phyloP scores from a whole-genome alignment of 2,329 filamentous ascomycete species.

The Calonectria pseudoturangicola region DNA sequence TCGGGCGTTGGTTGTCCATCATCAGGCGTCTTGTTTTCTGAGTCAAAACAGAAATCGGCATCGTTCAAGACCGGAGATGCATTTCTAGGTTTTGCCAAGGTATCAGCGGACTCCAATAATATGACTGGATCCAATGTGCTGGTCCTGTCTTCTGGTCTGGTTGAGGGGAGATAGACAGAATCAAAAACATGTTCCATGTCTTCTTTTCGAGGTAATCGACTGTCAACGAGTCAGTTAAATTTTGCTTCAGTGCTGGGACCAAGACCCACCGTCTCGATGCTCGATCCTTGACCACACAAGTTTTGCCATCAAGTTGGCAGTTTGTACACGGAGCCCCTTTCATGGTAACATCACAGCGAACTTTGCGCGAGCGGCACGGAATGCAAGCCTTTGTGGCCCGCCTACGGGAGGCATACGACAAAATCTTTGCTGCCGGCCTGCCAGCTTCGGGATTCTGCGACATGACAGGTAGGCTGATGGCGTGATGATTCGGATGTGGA shows the following conservation, averaged over 20 bases:
- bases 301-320: slow-evolving; percentile 26
- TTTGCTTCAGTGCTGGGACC: no score
- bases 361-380: slow-evolving; percentile 17
- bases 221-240: not conserved
- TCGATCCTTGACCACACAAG: slow-evolving; percentile 5
- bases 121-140: not conserved
- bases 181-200: slow-evolving; percentile 11
- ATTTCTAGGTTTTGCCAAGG: not conserved
- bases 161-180: not conserved
- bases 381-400: slow-evolving; percentile 25
- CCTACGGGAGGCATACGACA: not conserved
- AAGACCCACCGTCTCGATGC: slow-evolving; percentile 16
- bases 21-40: not conserved
- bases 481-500: not conserved
- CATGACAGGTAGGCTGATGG: not conserved
- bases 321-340: slow-evolving; percentile 25
- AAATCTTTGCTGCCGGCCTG: slow-evolving; percentile 2
- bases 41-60: not conserved
- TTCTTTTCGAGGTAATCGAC: slow-evolving; percentile 8
- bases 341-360: slow-evolving; percentile 29
- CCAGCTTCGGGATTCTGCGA: not conserved
- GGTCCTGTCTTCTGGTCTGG: not conserved
- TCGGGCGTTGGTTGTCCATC: not conserved
- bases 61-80: not conserved
- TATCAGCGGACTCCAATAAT: not conserved